Evolutionary conservation across 768 basidiomycete genomes (phyloP).

Genomic region (Daedaleopsis sinensis): DNA sequence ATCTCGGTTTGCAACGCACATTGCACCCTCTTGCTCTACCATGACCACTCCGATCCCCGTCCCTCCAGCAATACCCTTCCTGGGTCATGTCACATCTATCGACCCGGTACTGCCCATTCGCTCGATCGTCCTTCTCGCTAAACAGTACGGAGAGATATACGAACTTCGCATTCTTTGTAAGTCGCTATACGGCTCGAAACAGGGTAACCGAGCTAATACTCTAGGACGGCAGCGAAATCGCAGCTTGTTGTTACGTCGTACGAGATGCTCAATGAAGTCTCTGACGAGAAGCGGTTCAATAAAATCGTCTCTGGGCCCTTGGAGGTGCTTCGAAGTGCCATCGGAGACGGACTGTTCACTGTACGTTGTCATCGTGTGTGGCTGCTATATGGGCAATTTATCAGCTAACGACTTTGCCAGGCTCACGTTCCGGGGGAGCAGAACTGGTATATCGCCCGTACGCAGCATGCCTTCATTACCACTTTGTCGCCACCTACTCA

Average conservation of each 20-base stretch:
- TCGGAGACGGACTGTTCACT: conserved; percentile 46
- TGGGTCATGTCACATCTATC: conserved; percentile 42
- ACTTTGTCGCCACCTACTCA: not conserved
- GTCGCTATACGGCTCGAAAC: not conserved
- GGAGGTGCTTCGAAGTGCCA: conserved; percentile 37
- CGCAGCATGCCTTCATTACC: conserved; percentile 10
- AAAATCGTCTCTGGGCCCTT: conserved; percentile 42
- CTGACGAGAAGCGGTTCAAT: conserved; percentile 45
- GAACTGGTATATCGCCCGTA: conserved; percentile 50
- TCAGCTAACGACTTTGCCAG: conserved; percentile 24
- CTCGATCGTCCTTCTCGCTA: conserved; percentile 38
- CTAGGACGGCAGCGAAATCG: conserved; percentile 25
- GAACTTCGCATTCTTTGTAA: conserved; percentile 39
- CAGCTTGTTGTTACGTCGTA: conserved; percentile 37
- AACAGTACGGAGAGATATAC: conserved; percentile 47
- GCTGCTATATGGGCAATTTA: conserved; percentile 27
- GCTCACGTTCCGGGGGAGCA: conserved; percentile 42
- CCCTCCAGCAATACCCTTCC: conserved; percentile 43
- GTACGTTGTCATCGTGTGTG: conserved; percentile 27
- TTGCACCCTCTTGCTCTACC: not conserved
- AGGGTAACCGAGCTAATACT: not conserved
- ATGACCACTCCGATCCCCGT: conserved; percentile 44
- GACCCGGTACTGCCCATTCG: conserved; percentile 39
- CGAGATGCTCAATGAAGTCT: conserved; percentile 42
- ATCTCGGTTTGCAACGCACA: too few relatives aligned